Percentiles rank a stretch among this genome's conserved stretches.
phyloP scores from a whole-genome alignment of 2,329 filamentous ascomycete species.

The Fusarium sp. region DNA sequence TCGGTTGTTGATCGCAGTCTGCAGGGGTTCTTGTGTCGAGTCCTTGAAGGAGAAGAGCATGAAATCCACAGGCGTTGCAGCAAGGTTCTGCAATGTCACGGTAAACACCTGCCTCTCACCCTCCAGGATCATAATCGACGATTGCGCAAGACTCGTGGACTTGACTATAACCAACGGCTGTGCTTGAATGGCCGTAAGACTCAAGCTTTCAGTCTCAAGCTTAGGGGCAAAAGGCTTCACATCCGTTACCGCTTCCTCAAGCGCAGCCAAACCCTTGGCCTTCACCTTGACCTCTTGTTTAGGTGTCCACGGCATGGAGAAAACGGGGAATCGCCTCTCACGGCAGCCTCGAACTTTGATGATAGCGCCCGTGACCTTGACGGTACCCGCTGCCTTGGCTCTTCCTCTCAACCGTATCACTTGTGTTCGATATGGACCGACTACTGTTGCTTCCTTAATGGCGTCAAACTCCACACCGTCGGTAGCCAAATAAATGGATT shows the following conservation, averaged over 20 bases:
- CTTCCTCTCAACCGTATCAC: constrained; percentile 79
- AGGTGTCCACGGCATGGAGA: constrained; percentile 81
- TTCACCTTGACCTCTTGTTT: constrained; percentile 82
- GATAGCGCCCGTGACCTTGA: constrained; percentile 83
- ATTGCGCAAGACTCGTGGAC: constrained; percentile 84
- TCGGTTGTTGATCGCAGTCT: constrained; percentile 80
- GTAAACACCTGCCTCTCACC: constrained; percentile 86
- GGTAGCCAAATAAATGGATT: constrained; percentile 81
- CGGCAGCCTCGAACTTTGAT: constrained; percentile 87
- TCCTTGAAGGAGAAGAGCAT: constrained; percentile 91
- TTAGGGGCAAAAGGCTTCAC: constrained; percentile 57
- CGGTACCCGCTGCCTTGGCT: constrained; percentile 75
- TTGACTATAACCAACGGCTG: constrained; percentile 85
- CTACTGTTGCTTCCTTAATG: constrained; percentile 72
- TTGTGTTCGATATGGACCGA: constrained; percentile 89
- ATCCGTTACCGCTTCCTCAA: constrained; percentile 62
- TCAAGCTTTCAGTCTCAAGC: constrained; percentile 67
- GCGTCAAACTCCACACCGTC: constrained; percentile 82
- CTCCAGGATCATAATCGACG: constrained; percentile 92
- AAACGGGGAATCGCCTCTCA: constrained; percentile 87
- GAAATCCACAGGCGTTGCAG: constrained; percentile 83
- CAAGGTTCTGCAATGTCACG: constrained; percentile 85
- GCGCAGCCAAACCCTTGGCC: constrained; percentile 74
- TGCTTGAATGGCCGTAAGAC: constrained; percentile 81
- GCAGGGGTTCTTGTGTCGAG: constrained; percentile 84